Percentiles rank a stretch among this genome's conserved stretches.
Evolutionary conservation across 225 moss, liverwort and hornwort genomes (phyloP).

Genomic region (Rhytidiadelphus loreus): DNA sequence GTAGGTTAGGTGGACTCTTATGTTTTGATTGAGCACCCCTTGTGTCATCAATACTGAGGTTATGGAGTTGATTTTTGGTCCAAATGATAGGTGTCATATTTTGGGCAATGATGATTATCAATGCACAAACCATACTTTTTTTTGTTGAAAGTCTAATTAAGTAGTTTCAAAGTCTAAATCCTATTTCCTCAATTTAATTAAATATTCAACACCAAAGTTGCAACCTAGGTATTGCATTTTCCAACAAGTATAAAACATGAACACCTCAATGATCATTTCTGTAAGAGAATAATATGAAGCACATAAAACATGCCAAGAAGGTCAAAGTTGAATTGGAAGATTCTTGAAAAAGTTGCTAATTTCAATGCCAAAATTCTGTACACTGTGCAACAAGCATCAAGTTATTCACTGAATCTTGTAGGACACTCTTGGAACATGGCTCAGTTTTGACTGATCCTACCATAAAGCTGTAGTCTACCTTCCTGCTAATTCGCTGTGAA

Average conservation of each 20-base stretch:
- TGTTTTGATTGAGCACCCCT: background rate
- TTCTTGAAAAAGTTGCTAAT: background rate
- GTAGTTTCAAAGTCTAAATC: background rate
- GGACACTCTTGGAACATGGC: background rate
- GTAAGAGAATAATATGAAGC: too few species aligned
- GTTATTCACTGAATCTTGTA: background rate
- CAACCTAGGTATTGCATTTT: background rate
- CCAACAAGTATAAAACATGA: too few species aligned
- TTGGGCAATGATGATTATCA: background rate
- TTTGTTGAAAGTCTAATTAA: background rate
- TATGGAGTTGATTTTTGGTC: background rate
- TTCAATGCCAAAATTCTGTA: too few species aligned
- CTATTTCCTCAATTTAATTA: background rate
- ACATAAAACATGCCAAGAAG: too few species aligned
- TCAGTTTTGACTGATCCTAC: background rate
- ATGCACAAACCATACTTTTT: background rate
- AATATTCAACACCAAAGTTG: background rate
- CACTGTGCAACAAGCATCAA: background rate
- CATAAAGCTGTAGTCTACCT: too few species aligned
- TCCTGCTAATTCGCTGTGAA: too few species aligned
- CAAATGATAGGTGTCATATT: too few species aligned
- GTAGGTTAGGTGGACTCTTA: rapidly evolving
- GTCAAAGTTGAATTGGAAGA: background rate
- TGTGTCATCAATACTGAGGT: background rate
- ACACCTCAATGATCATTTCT: background rate